A percentile compares a stretch with the other conserved stretches of the same genome.
phyloP scores from a whole-genome alignment of 1,284 basidiomycete genomes.

The Cyathus olla region DNA sequence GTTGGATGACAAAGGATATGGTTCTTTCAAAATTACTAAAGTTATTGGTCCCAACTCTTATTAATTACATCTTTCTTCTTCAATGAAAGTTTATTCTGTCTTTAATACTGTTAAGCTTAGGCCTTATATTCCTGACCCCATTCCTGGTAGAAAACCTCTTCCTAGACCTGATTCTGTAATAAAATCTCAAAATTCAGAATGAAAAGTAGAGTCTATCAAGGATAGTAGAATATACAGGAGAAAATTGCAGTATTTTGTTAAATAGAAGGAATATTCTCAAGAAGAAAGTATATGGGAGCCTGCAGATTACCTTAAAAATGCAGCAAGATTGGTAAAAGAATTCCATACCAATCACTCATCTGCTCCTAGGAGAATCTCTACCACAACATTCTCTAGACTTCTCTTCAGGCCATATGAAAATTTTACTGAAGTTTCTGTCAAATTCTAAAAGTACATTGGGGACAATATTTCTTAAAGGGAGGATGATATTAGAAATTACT shows the following conservation, averaged over 20 bases:
- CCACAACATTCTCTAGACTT: background rate
- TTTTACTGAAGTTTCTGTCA: background rate
- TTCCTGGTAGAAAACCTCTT: background rate
- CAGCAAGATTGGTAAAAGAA: conserved; percentile 1
- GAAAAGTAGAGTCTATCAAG: conserved; percentile 26
- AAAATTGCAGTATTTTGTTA: conserved; percentile 21
- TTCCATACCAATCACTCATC: conserved; percentile 2
- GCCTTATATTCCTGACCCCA: conserved; percentile 5
- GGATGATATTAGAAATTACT: too few relatives aligned
- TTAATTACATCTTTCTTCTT: conserved; percentile 40
- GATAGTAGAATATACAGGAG: conserved; percentile 14
- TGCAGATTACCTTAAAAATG: conserved; percentile 1
- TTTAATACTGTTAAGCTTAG: conserved; percentile 44
- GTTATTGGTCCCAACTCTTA: conserved; percentile 34
- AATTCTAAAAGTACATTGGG: background rate
- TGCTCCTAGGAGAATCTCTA: background rate
- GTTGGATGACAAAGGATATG: conserved; percentile 36
- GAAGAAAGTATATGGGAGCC: conserved; percentile 20
- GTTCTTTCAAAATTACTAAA: conserved; percentile 45
- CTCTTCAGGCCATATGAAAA: background rate
- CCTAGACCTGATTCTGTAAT: conserved; percentile 16
- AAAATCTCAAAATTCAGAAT: conserved; percentile 15
- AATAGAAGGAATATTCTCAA: conserved; percentile 18
- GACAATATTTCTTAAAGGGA: background rate
- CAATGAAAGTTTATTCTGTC: conserved; percentile 44